Evolutionary conservation across 2,329 filamentous ascomycete genomes (phyloP).

Genomic region (Apiospora rasikravindrae): DNA sequence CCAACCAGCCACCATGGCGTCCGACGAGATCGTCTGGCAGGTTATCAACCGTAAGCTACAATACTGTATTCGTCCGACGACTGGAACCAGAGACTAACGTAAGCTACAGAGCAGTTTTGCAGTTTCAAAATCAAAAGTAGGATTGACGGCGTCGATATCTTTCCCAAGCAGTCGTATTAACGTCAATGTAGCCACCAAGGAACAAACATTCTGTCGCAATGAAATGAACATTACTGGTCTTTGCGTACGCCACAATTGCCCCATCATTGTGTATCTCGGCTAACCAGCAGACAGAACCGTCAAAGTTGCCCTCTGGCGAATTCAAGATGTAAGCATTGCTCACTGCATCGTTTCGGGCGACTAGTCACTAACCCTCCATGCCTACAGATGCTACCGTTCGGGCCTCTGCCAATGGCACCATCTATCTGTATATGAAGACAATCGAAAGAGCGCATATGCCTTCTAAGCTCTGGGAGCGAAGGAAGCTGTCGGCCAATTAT

Average conservation of each 20-base stretch:
- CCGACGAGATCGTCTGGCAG: conserved; percentile 97
- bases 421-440: conserved; percentile 98
- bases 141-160: neutral
- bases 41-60: conserved; percentile 81
- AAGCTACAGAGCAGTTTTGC: conserved; percentile 82
- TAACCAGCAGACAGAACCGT: conserved; percentile 78
- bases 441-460: conserved; percentile 88
- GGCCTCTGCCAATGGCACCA: conserved; percentile 78
- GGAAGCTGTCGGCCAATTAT: conserved; percentile 90
- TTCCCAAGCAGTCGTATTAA: conserved; percentile 33
- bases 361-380: conserved; percentile 63
- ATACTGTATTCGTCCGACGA: too few species aligned
- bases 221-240: conserved; percentile 77
- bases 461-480: conserved; percentile 91
- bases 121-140: conserved; percentile 83
- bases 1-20: conserved; percentile 68
- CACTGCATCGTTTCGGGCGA: neutral
- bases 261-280: neutral
- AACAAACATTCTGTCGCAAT: conserved; percentile 94
- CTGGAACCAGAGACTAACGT: conserved; percentile 57
- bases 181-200: conserved; percentile 70
- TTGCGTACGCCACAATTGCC: conserved; percentile 38
- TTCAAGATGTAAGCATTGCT: conserved; percentile 27
- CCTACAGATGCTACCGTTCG: conserved; percentile 91
- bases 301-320: conserved; percentile 54